Evolutionary conservation across 1,284 basidiomycete species (phyloP).

Genomic region (Leccinum fallax): DNA sequence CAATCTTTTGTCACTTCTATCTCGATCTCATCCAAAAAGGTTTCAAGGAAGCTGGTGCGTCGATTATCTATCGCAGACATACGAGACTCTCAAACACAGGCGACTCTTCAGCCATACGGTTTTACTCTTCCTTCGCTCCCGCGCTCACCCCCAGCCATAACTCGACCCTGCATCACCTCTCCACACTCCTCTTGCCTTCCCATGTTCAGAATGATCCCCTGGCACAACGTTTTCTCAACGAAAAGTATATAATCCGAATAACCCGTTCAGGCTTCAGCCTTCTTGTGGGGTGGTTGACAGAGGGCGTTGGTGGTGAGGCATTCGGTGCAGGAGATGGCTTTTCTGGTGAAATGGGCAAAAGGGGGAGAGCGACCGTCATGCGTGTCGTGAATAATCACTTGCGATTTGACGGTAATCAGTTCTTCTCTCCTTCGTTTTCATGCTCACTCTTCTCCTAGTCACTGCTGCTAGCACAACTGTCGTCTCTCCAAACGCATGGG

Average conservation of each 20-base stretch:
- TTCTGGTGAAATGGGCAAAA: slow-evolving; percentile 77
- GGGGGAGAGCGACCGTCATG: slow-evolving; percentile 85
- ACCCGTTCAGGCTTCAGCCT: slow-evolving; percentile 91
- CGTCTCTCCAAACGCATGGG: slow-evolving; percentile 67
- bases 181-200: slow-evolving; percentile 79
- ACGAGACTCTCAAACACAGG: slow-evolving; percentile 5
- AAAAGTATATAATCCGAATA: slow-evolving; percentile 91
- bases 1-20: slow-evolving; percentile 97
- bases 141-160: slow-evolving; percentile 75
- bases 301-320: slow-evolving; percentile 86
- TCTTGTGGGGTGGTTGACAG: slow-evolving; percentile 94
- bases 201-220: slow-evolving; percentile 86
- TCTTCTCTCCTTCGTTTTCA: slow-evolving; percentile 12
- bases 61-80: background rate
- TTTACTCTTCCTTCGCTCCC: slow-evolving; percentile 73
- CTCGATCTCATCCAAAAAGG: slow-evolving; percentile 92
- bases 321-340: slow-evolving; percentile 82
- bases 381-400: slow-evolving; percentile 94
- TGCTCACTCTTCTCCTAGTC: slow-evolving; percentile 47
- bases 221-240: slow-evolving; percentile 85
- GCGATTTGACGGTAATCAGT: slow-evolving; percentile 80
- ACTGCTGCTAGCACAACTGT: slow-evolving; percentile 69
- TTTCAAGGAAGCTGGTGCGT: slow-evolving; percentile 81
- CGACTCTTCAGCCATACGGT: slow-evolving; percentile 56
- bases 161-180: slow-evolving; percentile 77